Percentiles rank a stretch among this genome's conserved stretches.
phyloP scores from a whole-genome alignment of 139 green algal genomes.

The Picochlorum costavermella region DNA sequence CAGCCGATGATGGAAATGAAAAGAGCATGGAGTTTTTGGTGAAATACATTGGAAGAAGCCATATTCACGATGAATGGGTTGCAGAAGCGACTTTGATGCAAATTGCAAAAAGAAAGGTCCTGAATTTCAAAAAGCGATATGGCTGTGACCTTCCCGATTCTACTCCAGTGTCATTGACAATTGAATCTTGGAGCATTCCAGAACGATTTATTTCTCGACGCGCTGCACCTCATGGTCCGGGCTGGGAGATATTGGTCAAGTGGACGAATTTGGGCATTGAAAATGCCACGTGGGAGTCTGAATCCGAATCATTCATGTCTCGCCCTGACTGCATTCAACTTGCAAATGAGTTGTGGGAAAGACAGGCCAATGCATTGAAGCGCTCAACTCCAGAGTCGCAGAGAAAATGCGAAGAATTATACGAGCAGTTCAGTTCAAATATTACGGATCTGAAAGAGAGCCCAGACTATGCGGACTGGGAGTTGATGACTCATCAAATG shows the following conservation, averaged over 20 bases:
- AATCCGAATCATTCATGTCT: conserved; percentile 28
- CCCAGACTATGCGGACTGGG: neutral
- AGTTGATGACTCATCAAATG: conserved; percentile 67
- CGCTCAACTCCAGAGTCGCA: conserved; percentile 23
- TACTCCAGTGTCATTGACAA: conserved; percentile 29
- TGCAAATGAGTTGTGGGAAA: conserved; percentile 58
- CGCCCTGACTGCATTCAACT: conserved; percentile 43
- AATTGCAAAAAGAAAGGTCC: conserved; percentile 65
- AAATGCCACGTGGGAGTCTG: conserved; percentile 73
- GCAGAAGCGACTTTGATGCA: conserved; percentile 47
- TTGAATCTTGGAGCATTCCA: conserved; percentile 44
- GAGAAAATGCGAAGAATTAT: neutral
- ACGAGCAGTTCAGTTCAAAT: conserved; percentile 1
- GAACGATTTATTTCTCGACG: conserved; percentile 60
- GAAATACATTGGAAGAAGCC: conserved; percentile 63
- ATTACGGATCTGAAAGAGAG: conserved; percentile 7
- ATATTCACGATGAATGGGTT: conserved; percentile 80
- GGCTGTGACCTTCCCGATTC: conserved; percentile 11
- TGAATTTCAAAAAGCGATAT: conserved; percentile 72
- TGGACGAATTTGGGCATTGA: conserved; percentile 70
- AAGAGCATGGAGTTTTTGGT: conserved; percentile 73
- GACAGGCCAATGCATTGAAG: conserved; percentile 43
- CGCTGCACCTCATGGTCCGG: conserved; percentile 48
- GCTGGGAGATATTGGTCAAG: conserved; percentile 86
- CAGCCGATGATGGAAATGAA: conserved; percentile 17